Evolutionary conservation across 2,329 filamentous ascomycete genomes (phyloP).

Genomic region (Falciphora oryzae): DNA sequence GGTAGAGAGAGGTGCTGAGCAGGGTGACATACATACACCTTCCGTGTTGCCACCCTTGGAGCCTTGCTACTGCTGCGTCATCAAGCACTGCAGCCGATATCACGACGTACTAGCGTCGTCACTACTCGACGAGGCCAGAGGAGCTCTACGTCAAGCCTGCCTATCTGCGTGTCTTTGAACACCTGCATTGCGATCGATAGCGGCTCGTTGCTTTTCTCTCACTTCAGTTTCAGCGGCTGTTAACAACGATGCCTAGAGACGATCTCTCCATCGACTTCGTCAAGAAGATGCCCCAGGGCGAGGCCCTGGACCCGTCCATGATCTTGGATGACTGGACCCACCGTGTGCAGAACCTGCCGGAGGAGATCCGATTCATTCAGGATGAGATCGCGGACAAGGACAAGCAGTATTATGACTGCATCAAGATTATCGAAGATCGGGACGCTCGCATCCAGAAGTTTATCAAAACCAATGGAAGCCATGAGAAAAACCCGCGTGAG

Average conservation of each 20-base stretch:
- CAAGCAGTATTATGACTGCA: conserved; percentile 61
- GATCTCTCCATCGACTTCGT: conserved; percentile 66
- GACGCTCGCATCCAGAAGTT: conserved; percentile 75
- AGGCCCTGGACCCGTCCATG: conserved; percentile 58
- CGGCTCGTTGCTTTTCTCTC: neutral
- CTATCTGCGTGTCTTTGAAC: neutral
- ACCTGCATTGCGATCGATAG: neutral
- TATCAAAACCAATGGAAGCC: conserved; percentile 70
- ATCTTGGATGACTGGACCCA: conserved; percentile 76
- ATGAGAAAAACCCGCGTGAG: conserved; percentile 70
- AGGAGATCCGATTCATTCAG: conserved; percentile 76
- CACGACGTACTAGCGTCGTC: neutral
- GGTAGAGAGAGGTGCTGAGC: neutral
- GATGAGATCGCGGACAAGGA: conserved; percentile 82
- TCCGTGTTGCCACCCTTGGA: neutral
- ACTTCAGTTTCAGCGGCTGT: conserved; percentile 23
- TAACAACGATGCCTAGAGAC: conserved; percentile 68
- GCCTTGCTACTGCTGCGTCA: neutral
- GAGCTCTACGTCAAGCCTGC: neutral
- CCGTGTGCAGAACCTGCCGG: conserved; percentile 70
- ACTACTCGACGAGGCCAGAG: neutral
- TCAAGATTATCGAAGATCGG: conserved; percentile 63
- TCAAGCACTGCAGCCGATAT: neutral
- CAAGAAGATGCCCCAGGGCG: conserved; percentile 57
- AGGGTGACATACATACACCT: neutral